A percentile compares a stretch with the other conserved stretches of the same genome.
These are phyloP conservation scores for Lunularia cruciata DNA, from an alignment of 225 moss, liverwort and hornwort genomes.

Conservation along the genomic window DNA sequence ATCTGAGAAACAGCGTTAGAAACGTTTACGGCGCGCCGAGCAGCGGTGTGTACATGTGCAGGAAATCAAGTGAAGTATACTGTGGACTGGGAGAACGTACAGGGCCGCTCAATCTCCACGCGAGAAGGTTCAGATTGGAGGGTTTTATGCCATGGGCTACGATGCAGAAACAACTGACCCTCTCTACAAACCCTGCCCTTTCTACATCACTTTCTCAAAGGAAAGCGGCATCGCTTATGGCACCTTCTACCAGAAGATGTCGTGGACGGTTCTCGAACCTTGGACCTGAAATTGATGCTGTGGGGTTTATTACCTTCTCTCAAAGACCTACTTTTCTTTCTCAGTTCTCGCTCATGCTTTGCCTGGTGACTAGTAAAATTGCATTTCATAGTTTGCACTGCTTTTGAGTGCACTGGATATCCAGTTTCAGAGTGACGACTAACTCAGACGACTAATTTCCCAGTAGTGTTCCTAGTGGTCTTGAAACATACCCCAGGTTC, in stretches of 20 bases:
- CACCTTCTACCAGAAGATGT: constrained; percentile 45
- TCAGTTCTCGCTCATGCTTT: neutral
- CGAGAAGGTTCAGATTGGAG: constrained; percentile 40
- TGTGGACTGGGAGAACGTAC: constrained; percentile 48
- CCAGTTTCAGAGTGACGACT: too few relatives aligned
- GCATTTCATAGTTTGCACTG: neutral
- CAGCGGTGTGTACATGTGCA: constrained; percentile 33
- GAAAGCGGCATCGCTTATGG: constrained; percentile 41
- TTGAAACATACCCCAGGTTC: too few relatives aligned
- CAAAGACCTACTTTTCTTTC: neutral
- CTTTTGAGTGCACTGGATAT: too few relatives aligned
- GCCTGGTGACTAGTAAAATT: neutral
- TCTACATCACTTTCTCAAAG: constrained; percentile 42
- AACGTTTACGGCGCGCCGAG: constrained; percentile 31
- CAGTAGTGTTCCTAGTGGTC: too few relatives aligned
- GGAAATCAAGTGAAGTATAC: constrained; percentile 35
- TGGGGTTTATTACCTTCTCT: constrained; percentile 19
- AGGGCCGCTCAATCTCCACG: constrained; percentile 41
- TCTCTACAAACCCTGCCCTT: constrained; percentile 48
- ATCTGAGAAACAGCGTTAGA: constrained; percentile 35
- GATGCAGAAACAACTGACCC: constrained; percentile 48
- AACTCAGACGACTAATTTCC: too few relatives aligned
- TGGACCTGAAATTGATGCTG: constrained; percentile 54
- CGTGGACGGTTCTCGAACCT: constrained; percentile 44
- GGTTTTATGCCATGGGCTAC: constrained; percentile 46